These are phyloP conservation scores for Venturia pyrina DNA, from an alignment of 2,329 filamentous ascomycete genomes.

Conservation along the genomic window DNA sequence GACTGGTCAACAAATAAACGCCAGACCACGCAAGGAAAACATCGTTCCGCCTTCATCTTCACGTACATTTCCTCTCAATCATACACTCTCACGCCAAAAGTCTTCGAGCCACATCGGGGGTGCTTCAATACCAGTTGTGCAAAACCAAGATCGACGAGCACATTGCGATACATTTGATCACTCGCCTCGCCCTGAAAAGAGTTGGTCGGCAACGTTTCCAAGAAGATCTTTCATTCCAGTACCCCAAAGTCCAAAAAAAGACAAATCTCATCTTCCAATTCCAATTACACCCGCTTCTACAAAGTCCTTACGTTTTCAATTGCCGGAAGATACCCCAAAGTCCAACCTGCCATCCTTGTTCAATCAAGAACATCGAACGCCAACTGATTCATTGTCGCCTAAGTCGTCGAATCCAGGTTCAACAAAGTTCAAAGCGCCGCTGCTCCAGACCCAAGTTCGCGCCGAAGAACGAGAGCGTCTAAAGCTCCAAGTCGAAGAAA, in stretches of 20 bases:
- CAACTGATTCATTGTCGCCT: background rate
- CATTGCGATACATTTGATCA: background rate
- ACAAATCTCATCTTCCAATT: background rate
- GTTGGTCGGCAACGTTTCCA: constrained; percentile 3
- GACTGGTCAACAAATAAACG: background rate
- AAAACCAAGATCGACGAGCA: background rate
- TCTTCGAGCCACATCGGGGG: background rate
- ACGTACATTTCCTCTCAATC: background rate
- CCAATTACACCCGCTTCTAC: background rate
- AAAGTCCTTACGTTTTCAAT: background rate
- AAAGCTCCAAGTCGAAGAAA: background rate
- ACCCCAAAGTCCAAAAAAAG: background rate
- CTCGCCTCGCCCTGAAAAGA: background rate
- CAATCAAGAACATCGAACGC: background rate
- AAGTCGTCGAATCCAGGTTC: background rate
- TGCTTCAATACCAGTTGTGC: background rate
- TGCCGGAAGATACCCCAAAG: background rate
- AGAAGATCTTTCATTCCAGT: background rate
- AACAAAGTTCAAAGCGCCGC: constrained; percentile 1
- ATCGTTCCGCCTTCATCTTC: background rate
- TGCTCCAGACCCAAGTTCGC: constrained; percentile 7
- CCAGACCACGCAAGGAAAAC: background rate
- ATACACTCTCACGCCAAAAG: background rate
- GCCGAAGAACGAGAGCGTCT: constrained; percentile 1
- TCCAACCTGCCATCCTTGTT: background rate